Conservation (phyloP, 345 rosid species). For the Murraya koenigii region DNA sequence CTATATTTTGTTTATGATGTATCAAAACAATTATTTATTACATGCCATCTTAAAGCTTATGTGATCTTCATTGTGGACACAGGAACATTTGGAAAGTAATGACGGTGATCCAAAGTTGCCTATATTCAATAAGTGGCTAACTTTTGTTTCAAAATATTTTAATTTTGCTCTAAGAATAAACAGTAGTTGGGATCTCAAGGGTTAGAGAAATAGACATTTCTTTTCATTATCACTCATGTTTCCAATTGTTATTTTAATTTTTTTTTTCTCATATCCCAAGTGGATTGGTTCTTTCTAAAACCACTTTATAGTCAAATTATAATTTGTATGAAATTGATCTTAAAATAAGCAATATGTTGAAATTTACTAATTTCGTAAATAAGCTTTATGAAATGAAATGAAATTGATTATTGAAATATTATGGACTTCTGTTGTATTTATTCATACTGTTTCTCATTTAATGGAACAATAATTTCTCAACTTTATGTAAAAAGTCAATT, state of each 20-base stretch:
- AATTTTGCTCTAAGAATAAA: neutral
- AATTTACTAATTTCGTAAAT: neutral
- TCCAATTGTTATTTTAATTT: neutral
- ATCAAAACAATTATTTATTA: neutral
- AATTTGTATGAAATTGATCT: neutral
- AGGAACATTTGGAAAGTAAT: slow-evolving; percentile 90
- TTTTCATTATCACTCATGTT: neutral
- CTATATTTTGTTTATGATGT: neutral
- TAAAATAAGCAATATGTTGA: neutral
- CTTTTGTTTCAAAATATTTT: neutral
- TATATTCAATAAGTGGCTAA: slow-evolving; percentile 66
- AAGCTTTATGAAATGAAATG: neutral
- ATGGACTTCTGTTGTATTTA: neutral
- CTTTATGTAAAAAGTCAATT: too few species aligned
- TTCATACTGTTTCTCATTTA: neutral
- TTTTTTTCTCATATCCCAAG: neutral
- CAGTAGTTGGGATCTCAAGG: neutral
- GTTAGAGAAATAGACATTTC: neutral
- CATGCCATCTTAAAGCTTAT: neutral
- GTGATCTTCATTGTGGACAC: slow-evolving; percentile 12
- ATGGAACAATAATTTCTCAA: neutral
- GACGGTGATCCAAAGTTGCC: slow-evolving; percentile 90
- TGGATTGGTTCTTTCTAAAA: neutral
- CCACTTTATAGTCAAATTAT: neutral
- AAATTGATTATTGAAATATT: neutral